Conservation (phyloP, 192 early-diverging fungal genomes). For the Backusella australiensis region DNA sequence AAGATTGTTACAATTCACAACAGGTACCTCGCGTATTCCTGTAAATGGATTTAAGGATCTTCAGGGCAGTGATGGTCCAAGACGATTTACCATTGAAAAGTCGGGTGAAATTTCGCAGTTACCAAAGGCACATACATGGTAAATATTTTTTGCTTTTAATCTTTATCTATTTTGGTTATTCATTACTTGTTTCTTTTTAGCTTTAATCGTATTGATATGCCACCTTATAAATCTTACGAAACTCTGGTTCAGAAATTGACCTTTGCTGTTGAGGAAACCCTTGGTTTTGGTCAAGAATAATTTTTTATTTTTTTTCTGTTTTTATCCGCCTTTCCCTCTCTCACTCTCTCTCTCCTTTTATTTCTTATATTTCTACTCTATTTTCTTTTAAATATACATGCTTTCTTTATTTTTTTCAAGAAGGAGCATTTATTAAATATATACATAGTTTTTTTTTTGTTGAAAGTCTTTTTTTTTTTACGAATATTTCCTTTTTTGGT, state of each 20-base stretch:
- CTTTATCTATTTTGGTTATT: no score
- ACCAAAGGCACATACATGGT: conserved; percentile 96
- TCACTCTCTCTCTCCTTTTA: not conserved
- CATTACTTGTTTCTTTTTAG: conserved; percentile 26
- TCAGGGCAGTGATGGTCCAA: conserved; percentile 94
- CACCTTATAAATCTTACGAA: conserved; percentile 85
- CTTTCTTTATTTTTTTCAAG: not conserved
- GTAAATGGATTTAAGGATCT: conserved; percentile 99
- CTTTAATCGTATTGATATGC: conserved; percentile 97
- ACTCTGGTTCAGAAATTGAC: conserved; percentile 56
- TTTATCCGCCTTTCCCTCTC: not conserved
- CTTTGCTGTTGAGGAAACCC: conserved; percentile 93
- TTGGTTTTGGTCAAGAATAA: conserved; percentile 90
- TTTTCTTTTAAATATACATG: not conserved
- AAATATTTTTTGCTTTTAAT: not conserved
- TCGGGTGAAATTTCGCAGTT: conserved; percentile 81
- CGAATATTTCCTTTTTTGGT: not conserved
- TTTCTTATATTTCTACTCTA: not conserved
- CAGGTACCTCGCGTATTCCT: conserved; percentile 97
- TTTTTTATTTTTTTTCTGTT: not conserved
- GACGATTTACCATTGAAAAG: conserved; percentile 95
- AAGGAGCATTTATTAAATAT: not conserved
- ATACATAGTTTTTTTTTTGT: not conserved
- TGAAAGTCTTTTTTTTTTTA: not conserved
- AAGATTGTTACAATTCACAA: conserved; percentile 94